Evolutionary conservation across 306 rosid species (phyloP), one percentile per base, ranked within the genome.

Genomic region (Quillaja saponaria): DNA sequence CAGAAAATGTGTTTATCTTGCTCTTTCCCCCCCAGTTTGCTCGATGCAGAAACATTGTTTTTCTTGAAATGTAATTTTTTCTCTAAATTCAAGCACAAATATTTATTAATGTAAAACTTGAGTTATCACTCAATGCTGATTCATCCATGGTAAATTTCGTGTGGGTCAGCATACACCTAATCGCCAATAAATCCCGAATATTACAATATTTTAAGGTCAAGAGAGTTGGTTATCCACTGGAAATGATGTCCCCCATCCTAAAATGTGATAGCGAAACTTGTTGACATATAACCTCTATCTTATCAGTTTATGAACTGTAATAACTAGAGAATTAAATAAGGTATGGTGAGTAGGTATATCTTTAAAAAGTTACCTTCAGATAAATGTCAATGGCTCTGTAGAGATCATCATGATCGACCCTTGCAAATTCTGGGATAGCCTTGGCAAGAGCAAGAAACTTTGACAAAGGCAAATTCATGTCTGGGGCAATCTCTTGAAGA

Each of bases 381-480:
- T 82, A 92, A 63, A 79, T 81, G 83, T 92, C 96, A 78, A 87
- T 92, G 19, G 96, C 99, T 64, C 79, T 74, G 88, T 92, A 92
- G 77, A 92, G 86, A 55, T 92, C 96, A 78, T 92, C 99, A 78
- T 92, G 99, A 52, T 92, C 96, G 64, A 75, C 77, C 73, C 99
- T 84, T n/a, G 96, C 88, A 67, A 92, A 92, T 49, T 81, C 96
- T 19, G 95, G 99, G 44, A 92, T 72, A 20, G 94, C 73, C 73
- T 92, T 91, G 40, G 99, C 90, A 52, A 92, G 76, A 38, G 80
- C 71, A 66, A 84, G 75, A 76, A 92, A 92, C 72, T 89, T 92
- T 0, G 85, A 77, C 66, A 92, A 73, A 0, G 84, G 78, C 73
- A 92, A 80, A 69, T 87, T 92, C 34, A 54, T 78, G 69, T 92